These are phyloP conservation scores for Aureobasidium sp. DNA, from an alignment of 2,329 filamentous ascomycete species.

Conservation along the genomic window DNA sequence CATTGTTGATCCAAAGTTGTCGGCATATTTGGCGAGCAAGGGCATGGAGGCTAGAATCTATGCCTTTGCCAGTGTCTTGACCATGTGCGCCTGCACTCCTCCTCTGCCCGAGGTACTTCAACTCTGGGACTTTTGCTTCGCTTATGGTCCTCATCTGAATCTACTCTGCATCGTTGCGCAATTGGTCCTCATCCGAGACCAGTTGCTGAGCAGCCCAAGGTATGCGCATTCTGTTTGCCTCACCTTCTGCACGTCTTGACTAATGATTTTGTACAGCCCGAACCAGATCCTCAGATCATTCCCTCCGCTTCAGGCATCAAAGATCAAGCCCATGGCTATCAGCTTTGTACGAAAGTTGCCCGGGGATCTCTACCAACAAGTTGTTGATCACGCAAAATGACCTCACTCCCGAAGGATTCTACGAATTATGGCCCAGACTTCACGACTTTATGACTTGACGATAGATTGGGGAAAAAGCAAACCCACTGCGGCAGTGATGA, in stretches of 20 bases:
- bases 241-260: too few relatives aligned
- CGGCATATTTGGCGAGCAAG: slow-evolving; percentile 74
- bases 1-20: slow-evolving; percentile 84
- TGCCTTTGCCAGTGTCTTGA: slow-evolving; percentile 90
- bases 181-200: slow-evolving; percentile 77
- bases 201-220: slow-evolving; percentile 78
- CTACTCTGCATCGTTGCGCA: slow-evolving; percentile 96
- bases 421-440: background rate
- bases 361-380: slow-evolving; percentile 80
- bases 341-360: slow-evolving; percentile 85
- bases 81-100: slow-evolving; percentile 90
- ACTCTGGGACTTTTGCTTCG: slow-evolving; percentile 95
- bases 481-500: too few relatives aligned
- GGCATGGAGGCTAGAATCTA: slow-evolving; percentile 90
- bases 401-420: background rate
- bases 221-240: slow-evolving; percentile 38
- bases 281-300: slow-evolving; percentile 88
- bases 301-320: slow-evolving; percentile 72
- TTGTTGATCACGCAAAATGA: slow-evolving; percentile 78
- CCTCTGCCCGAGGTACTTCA: slow-evolving; percentile 86
- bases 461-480: too few relatives aligned
- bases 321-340: slow-evolving; percentile 74
- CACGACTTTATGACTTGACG: background rate
- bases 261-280: too few relatives aligned
- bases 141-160: slow-evolving; percentile 90